Evolutionary conservation across 345 rosid genomes (phyloP), one percentile per base, ranked within the genome.

Genomic region (Bruguiera parviflora): DNA sequence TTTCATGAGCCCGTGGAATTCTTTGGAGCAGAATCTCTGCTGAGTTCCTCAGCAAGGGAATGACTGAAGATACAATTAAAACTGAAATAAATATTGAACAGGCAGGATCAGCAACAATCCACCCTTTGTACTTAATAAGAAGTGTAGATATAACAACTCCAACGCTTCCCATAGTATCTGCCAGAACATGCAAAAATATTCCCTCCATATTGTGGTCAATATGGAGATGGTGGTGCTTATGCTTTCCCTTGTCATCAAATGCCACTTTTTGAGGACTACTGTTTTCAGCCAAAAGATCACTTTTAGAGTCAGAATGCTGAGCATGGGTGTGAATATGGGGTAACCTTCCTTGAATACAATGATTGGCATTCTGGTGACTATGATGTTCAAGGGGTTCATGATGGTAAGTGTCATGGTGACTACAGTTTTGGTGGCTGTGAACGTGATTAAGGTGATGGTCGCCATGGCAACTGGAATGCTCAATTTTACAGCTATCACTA

Each of bases 171-270:
- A 94, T 61, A 58, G 98, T 91, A 71, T 94, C 98, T 55, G 98
- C 98, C 70, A 91, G 78, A 69, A 94, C 95, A 71, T 94, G 98
- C 70, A 94, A 82, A 79, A 94, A 94, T 60, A 94, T 94, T 53
- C 98, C 98, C 83, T 94, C 98, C 98, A 94, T 91, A 79, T 94
- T 94, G 86, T 94, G 98, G 77, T 94, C 97, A 61, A 94, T 84
- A 79, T 93, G 96, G 25, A 15, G 84, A 80, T 80, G 90, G 53
- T 83, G 84, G 33, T 61, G 77, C 62, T 80, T 80, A 35, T 64
- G 63, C 3, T 58, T 28, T 37, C 58, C 65, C 60, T 64, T 60
- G 37, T 75, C 71, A 28, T 69, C 68, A 39, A 79, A 70, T 61
- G 29, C 53, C 37, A 47, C 8, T 6, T 70, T 68, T n/a, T 58